Base-by-base conservation (phyloP, 345 rosid species). In the Xanthoceras sorbifolium region DNA sequence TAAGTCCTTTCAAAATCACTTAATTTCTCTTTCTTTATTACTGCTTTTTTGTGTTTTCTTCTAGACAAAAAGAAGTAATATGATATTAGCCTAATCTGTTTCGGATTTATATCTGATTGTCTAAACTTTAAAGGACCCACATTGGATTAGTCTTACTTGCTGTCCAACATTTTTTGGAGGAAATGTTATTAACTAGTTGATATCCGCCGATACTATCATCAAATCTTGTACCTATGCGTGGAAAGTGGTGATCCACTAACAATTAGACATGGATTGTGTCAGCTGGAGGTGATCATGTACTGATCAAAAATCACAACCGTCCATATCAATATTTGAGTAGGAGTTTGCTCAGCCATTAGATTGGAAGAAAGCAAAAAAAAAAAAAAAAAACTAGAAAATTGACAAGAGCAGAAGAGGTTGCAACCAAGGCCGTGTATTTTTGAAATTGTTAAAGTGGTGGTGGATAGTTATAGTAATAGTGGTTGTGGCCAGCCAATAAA, bases 1-100 rank as follows among this genome's bases (percentile, higher is more conserved):
- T 95, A 86, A 73, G 97, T 82, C 54, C 22, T 62, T 0, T 10
- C 40, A 14, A 10, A 64, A 52, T 26, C 61, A 34, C 77, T 22
- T n/a, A n/a, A n/a, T 28, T 34, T 29, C 32, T 60, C 64, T 44
- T 9, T 20, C 1, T 36, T 28, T 44, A 54, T 18, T 3, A 57
- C 22, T 57, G 11, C 9, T 3, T 18, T 38, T 59, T 12, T 32
- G 52, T 36, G n/a, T 23, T 31, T 23, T 4, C 29, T 38, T 29
- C 22, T 67, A 22, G 40, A n/a, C 14, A 52, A 60, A 9, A 12
- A 6, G 60, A 12, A 12, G 2, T 46, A 18, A 14, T 46, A 14
- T 54, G 7, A 52, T 15, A 20, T 54, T 54, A 22, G 4, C 25
- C 60, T n/a, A 54, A 54, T 0, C 1, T 42, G 46, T 42, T 42